These are phyloP conservation scores for Colletotrichum filicis DNA, from an alignment of 2,329 filamentous ascomycete genomes.

Conservation along the genomic window DNA sequence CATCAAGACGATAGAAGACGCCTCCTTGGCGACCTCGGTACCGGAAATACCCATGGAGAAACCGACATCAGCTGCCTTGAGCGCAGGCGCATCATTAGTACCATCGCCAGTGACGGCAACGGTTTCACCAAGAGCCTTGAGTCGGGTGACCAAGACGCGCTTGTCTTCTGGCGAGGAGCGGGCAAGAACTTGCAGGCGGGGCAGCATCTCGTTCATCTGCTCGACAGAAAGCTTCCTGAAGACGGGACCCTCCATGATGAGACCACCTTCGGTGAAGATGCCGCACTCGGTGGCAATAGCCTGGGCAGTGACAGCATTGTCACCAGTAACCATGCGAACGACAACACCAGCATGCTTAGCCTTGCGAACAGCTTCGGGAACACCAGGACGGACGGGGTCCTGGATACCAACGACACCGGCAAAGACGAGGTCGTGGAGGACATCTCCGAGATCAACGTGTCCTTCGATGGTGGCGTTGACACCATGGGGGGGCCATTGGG, in stretches of 20 bases:
- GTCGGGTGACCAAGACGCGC: conserved; percentile 62
- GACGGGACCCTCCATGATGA: conserved; percentile 74
- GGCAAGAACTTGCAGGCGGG: conserved; percentile 61
- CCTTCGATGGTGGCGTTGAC: conserved; percentile 71
- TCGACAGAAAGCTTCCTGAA: conserved; percentile 67
- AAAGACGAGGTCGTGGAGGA: conserved; percentile 75
- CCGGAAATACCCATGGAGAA: conserved; percentile 77
- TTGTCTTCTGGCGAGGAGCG: conserved; percentile 71
- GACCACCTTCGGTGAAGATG: conserved; percentile 69
- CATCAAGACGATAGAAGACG: conserved; percentile 74
- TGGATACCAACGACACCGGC: conserved; percentile 78
- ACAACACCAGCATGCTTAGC: conserved; percentile 74
- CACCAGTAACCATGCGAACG: conserved; percentile 79
- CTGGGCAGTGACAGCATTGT: conserved; percentile 72
- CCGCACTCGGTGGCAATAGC: conserved; percentile 73
- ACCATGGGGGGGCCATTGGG: conserved; percentile 73
- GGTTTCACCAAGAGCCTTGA: conserved; percentile 66
- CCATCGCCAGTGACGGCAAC: conserved; percentile 75
- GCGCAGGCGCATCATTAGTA: conserved; percentile 73
- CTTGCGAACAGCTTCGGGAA: conserved; percentile 71
- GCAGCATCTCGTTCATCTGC: conserved; percentile 64
- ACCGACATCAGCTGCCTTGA: conserved; percentile 74
- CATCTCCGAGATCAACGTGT: conserved; percentile 66
- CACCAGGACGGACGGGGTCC: conserved; percentile 74
- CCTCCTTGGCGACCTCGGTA: conserved; percentile 75